Percentiles rank a stretch among this genome's conserved stretches.
Conservation (phyloP, 306 rosid genomes). For the Vigna angularis region DNA sequence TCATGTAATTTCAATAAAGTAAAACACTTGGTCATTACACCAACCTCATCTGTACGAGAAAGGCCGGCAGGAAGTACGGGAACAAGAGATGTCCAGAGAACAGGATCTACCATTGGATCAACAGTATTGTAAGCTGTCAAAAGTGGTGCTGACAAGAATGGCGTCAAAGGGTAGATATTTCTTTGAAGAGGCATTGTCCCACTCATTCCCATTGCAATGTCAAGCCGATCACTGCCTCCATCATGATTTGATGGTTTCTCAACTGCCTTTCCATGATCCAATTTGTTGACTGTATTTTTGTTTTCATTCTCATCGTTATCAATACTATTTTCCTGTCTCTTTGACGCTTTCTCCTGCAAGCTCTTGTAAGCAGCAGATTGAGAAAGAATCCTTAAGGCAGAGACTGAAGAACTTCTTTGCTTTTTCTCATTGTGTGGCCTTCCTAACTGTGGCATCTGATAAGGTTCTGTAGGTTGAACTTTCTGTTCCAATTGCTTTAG, state of each 20-base stretch:
- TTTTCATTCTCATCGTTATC: slow-evolving; percentile 87
- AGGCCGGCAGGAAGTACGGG: slow-evolving; percentile 79
- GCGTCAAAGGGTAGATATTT: slow-evolving; percentile 71
- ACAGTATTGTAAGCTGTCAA: slow-evolving; percentile 76
- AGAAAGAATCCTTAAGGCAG: slow-evolving; percentile 90
- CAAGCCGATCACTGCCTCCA: slow-evolving; percentile 57
- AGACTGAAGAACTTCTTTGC: slow-evolving; percentile 60
- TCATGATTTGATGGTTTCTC: slow-evolving; percentile 75
- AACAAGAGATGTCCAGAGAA: slow-evolving; percentile 86
- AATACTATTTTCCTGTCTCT: slow-evolving; percentile 60
- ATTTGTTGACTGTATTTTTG: slow-evolving; percentile 70
- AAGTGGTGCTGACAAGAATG: slow-evolving; percentile 87
- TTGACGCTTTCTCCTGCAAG: slow-evolving; percentile 85
- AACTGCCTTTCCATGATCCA: slow-evolving; percentile 85
- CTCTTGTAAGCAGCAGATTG: slow-evolving; percentile 92
- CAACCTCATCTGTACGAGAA: slow-evolving; percentile 81
- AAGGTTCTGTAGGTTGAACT: slow-evolving; percentile 79
- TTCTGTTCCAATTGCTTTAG: slow-evolving; percentile 80
- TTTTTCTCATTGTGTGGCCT: slow-evolving; percentile 58
- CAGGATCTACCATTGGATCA: slow-evolving; percentile 87
- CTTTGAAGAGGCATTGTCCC: slow-evolving; percentile 86
- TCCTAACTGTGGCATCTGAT: slow-evolving; percentile 90
- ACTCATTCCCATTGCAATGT: slow-evolving; percentile 71
- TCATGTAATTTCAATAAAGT: slow-evolving; percentile 34
- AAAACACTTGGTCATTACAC: slow-evolving; percentile 45